These are phyloP conservation scores for Citrus mangshanensis DNA, from an alignment of 345 rosid genomes.

Conservation along the genomic window DNA sequence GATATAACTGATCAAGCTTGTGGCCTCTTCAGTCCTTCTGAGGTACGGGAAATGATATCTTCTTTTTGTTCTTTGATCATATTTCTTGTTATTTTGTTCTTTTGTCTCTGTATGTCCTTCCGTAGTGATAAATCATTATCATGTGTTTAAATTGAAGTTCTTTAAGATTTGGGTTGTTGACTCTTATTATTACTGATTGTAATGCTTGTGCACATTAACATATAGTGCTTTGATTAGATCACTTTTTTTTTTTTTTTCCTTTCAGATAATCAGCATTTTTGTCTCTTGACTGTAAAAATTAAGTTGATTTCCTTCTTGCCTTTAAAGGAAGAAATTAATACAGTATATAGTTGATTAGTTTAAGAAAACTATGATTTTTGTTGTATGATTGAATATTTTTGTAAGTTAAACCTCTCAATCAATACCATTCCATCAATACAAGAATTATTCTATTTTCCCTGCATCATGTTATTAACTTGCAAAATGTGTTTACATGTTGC, in stretches of 20 bases:
- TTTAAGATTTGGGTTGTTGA: neutral
- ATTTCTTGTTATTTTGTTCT: neutral
- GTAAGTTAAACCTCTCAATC: neutral
- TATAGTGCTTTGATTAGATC: neutral
- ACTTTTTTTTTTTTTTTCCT: neutral
- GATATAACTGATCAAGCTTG: slow-evolving; percentile 84
- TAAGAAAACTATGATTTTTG: neutral
- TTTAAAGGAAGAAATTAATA: neutral
- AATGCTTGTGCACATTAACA: neutral
- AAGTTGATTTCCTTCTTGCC: neutral
- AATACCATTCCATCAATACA: neutral
- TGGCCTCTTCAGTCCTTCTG: slow-evolving; percentile 68
- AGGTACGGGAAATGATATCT: slow-evolving; percentile 43
- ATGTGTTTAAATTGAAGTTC: neutral
- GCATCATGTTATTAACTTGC: slow-evolving; percentile 19
- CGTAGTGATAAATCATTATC: neutral
- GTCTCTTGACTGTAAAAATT: neutral
- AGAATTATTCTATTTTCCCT: neutral
- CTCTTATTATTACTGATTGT: neutral
- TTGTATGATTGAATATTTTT: neutral
- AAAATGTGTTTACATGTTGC: slow-evolving; percentile 8
- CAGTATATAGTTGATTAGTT: neutral
- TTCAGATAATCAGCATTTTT: neutral
- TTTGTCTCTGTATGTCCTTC: neutral
- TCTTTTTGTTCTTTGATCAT: neutral